Base-by-base conservation (phyloP, 768 basidiomycete species). In the Candolleomyces eurysporus region DNA sequence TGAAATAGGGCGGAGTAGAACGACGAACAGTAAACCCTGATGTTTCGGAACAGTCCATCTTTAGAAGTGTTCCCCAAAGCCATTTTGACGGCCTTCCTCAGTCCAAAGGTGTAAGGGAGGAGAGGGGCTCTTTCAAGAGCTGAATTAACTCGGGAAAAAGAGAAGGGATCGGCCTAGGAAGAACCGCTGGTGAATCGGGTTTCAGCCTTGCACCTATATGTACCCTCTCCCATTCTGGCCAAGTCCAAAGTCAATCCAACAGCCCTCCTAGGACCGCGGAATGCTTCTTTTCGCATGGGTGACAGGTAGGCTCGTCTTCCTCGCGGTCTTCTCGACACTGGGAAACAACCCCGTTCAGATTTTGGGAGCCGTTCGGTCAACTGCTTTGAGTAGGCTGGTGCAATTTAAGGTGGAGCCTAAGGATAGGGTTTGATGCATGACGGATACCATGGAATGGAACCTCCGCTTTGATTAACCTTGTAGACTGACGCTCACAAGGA, bases 11-110 rank as follows among this genome's bases (percentile, higher is more conserved):
- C 5, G 40, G 16, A n/a, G 16, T 4, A 49, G 22, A 10, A 39
- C 26, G 40, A 69, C 85, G 55, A 57, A 87, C 87, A 88, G 61
- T 89, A 89, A 3, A 88, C 88, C 8, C 87, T 82, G 57, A 83
- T 82, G 67, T 89, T 89, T 74, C 72, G 63, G 62, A 65, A 65
- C 10, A 61, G 19, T 16, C 60, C 60, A 16, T 11, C 40, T 32
- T 30, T 40, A 16, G 40, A n/a, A 26, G 17, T 36, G 5, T 21
- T 14, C 5, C 21, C 14, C 7, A 14, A 4, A 30, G 49, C 54
- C 54, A 56, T 56, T 11, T 43, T 16, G 30, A 26, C 13, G 5
- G 13, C 26, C 30, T 22, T 31, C 22, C 49, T 32, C 9, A 39
- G 32, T 17, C 26, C 10, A n/a, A 31, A 26, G 30, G 17, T 17